These are phyloP conservation scores for Oropetium thomaeum DNA, from an alignment of 176 grass and related monocot species.

Conservation along the genomic window DNA sequence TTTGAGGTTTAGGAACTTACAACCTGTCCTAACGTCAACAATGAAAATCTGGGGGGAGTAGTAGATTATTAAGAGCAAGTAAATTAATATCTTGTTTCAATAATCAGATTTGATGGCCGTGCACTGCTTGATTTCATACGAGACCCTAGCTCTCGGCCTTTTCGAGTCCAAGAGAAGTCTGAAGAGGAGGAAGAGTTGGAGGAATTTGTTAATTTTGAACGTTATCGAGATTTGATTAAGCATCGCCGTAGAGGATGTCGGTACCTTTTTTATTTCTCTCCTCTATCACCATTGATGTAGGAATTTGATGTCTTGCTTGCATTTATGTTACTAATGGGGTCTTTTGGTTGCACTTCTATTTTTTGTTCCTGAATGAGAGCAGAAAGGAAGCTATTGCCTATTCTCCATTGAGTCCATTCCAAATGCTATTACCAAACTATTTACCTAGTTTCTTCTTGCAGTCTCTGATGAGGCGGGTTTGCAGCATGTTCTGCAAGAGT, in stretches of 20 bases:
- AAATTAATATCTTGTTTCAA: conserved; percentile 9
- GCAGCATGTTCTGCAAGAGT: conserved; percentile 79
- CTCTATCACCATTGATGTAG: conserved; percentile 30
- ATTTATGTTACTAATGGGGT: conserved; percentile 1
- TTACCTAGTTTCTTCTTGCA: conserved; percentile 38
- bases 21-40: no score
- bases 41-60: no score
- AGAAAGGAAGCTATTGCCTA: neutral
- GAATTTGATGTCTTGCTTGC: conserved; percentile 34
- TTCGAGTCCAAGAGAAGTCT: conserved; percentile 71
- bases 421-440: neutral
- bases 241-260: conserved; percentile 99
- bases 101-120: conserved; percentile 94
- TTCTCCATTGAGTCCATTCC: neutral
- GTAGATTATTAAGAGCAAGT: conserved; percentile 24
- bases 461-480: conserved; percentile 82
- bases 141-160: conserved; percentile 57
- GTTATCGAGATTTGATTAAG: conserved; percentile 99
- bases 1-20: no score
- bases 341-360: neutral
- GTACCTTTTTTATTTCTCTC: conserved; percentile 85
- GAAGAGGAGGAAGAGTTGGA: conserved; percentile 97
- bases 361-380: neutral
- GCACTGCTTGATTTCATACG: conserved; percentile 97
- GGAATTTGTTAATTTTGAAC: conserved; percentile 99